These are phyloP conservation scores for Suhomyces xylopsoci DNA, from an alignment of 805 yeast genomes.

Conservation along the genomic window DNA sequence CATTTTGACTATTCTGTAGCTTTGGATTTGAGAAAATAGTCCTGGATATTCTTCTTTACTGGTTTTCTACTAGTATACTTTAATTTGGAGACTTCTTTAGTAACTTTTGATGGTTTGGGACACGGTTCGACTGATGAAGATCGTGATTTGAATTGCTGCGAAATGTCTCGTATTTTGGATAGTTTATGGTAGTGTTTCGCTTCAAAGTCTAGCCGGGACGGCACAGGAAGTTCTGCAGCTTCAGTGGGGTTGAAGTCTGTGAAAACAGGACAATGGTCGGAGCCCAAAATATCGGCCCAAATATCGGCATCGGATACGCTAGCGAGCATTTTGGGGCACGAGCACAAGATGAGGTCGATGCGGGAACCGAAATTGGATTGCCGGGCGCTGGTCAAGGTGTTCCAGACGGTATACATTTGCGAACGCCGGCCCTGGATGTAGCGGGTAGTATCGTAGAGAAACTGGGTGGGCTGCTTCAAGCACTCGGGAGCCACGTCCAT, in stretches of 20 bases:
- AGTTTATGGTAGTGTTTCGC: conserved; percentile 19
- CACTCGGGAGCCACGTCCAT: conserved; percentile 12
- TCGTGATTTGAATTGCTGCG: conserved; percentile 22
- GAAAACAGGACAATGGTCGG: conserved; percentile 92
- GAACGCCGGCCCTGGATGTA: conserved; percentile 51
- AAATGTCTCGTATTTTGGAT: conserved; percentile 30
- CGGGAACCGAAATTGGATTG: conserved; percentile 86
- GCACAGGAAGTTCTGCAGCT: not conserved
- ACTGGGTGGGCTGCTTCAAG: conserved; percentile 14
- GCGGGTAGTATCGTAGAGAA: conserved; percentile 61
- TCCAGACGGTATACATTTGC: conserved; percentile 90
- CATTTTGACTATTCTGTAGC: not conserved
- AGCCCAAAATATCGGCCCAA: conserved; percentile 72
- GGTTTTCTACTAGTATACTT: conserved; percentile 15
- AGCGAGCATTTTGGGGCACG: conserved; percentile 32
- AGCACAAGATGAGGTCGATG: conserved; percentile 69
- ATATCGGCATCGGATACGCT: conserved; percentile 46
- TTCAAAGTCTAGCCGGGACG: conserved; percentile 15
- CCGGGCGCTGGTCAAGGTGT: conserved; percentile 68
- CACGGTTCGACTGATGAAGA: not conserved
- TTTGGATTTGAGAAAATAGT: not conserved
- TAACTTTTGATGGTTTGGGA: not conserved
- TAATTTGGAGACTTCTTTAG: not conserved
- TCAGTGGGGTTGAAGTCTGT: conserved; percentile 50
- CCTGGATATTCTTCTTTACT: not conserved